A percentile compares a stretch with the other conserved stretches of the same genome.
phyloP scores from a whole-genome alignment of 2,329 filamentous ascomycete species.

The Colletotrichum karsti region DNA sequence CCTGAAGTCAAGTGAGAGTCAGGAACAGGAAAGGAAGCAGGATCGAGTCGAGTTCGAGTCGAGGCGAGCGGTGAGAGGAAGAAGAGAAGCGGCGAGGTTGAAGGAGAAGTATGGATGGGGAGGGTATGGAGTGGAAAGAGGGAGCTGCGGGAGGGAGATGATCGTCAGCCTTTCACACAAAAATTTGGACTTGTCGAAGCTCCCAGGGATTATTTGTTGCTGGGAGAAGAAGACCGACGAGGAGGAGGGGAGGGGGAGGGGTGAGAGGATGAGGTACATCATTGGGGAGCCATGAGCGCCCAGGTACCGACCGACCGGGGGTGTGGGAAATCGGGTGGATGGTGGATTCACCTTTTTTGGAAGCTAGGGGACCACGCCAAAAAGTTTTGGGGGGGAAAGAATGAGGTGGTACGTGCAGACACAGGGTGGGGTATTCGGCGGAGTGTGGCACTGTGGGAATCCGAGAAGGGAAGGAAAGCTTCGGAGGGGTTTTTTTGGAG shows the following conservation, averaged over 20 bases:
- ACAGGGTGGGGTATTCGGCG: not conserved
- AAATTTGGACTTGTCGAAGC: slow-evolving; percentile 31
- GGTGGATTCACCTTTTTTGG: slow-evolving; percentile 24
- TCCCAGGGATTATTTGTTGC: slow-evolving; percentile 31
- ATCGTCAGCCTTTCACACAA: slow-evolving; percentile 34
- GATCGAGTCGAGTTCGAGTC: slow-evolving; percentile 4
- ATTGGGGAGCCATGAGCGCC: slow-evolving; percentile 14
- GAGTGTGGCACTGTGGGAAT: slow-evolving; percentile 26
- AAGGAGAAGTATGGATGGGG: slow-evolving; percentile 29
- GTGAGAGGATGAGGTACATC: slow-evolving; percentile 22
- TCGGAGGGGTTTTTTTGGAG: not conserved
- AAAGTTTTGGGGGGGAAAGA: slow-evolving; percentile 29
- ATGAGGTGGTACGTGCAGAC: slow-evolving; percentile 15
- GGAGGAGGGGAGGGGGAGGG: slow-evolving; percentile 20
- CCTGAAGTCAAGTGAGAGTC: slow-evolving; percentile 30
- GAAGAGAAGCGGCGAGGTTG: slow-evolving; percentile 29
- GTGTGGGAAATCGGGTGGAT: slow-evolving; percentile 3
- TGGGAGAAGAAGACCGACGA: slow-evolving; percentile 20
- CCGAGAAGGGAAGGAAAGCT: not conserved
- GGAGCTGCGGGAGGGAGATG: slow-evolving; percentile 29
- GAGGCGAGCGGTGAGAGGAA: slow-evolving; percentile 28
- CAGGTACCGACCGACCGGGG: slow-evolving; percentile 21
- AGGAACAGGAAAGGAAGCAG: slow-evolving; percentile 11
- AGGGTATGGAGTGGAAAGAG: slow-evolving; percentile 29
- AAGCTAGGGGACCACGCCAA: slow-evolving; percentile 30